Percentiles rank a stretch among this genome's conserved stretches.
These are phyloP conservation scores for Nitzschia inconspicua DNA, from an alignment of 108 stramenopile genomes.

Conservation along the genomic window DNA sequence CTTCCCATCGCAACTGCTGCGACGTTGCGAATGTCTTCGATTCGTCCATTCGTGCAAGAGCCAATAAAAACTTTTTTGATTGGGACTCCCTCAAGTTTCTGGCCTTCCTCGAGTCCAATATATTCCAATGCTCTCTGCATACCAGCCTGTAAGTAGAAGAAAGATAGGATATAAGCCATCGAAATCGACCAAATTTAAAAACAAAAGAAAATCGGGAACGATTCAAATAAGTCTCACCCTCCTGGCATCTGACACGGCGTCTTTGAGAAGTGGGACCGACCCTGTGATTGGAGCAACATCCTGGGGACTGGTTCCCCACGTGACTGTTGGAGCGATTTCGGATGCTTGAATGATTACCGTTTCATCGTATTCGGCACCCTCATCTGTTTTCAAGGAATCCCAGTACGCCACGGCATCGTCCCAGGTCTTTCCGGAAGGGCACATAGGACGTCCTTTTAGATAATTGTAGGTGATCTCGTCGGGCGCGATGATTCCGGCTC, in stretches of 20 bases:
- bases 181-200: background rate
- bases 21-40: conserved; percentile 91
- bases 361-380: conserved; percentile 85
- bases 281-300: conserved; percentile 86
- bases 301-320: conserved; percentile 94
- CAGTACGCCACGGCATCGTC: conserved; percentile 87
- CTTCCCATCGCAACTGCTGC: conserved; percentile 89
- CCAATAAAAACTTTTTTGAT: conserved; percentile 93
- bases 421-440: conserved; percentile 87
- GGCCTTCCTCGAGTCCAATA: conserved; percentile 87
- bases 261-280: conserved; percentile 71
- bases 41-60: conserved; percentile 93
- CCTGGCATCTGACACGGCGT: conserved; percentile 56
- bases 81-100: conserved; percentile 72
- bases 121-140: conserved; percentile 86
- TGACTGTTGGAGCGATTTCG: conserved; percentile 93
- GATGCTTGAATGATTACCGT: conserved; percentile 78
- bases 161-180: background rate
- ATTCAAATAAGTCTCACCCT: conserved; percentile 20
- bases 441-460: conserved; percentile 91
- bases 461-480: conserved; percentile 90
- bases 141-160: conserved; percentile 43
- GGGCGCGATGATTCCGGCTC: conserved; percentile 92
- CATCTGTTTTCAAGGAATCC: conserved; percentile 77
- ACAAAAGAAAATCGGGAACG: background rate